These are phyloP conservation scores for Thielaviopsis populi DNA, from an alignment of 2,329 filamentous ascomycete genomes.

Conservation along the genomic window DNA sequence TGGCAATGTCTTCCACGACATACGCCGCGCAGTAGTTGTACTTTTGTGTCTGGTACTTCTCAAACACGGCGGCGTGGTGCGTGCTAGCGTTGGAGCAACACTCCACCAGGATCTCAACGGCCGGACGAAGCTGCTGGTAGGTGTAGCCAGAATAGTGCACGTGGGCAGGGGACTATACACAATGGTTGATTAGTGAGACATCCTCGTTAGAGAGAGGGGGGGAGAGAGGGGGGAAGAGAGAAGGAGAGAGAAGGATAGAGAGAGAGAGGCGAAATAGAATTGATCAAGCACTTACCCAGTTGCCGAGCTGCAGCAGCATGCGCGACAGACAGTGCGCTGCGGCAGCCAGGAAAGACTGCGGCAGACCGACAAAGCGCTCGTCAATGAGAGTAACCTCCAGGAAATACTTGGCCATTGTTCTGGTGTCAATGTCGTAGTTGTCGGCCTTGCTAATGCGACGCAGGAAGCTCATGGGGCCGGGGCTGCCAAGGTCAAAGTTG, in stretches of 20 bases:
- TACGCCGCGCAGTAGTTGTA: constrained; percentile 75
- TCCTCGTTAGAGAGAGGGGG: neutral
- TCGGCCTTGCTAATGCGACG: constrained; percentile 96
- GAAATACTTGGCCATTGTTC: constrained; percentile 95
- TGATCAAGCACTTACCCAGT: constrained; percentile 55
- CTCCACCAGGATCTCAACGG: constrained; percentile 67
- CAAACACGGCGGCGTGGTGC: constrained; percentile 76
- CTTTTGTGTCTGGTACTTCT: constrained; percentile 79
- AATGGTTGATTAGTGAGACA: neutral
- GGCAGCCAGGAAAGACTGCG: constrained; percentile 79
- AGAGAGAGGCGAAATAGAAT: neutral
- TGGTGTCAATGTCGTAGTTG: constrained; percentile 89
- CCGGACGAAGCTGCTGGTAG: constrained; percentile 61
- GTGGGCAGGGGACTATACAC: constrained; percentile 55
- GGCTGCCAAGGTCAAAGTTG: constrained; percentile 89
- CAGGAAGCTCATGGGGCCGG: constrained; percentile 97
- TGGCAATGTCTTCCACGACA: constrained; percentile 58
- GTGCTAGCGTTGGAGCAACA: constrained; percentile 69
- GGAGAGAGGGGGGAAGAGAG: constrained; percentile 7
- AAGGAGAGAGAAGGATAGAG: neutral
- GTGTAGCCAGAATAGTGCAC: constrained; percentile 92
- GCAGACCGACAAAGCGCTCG: constrained; percentile 83
- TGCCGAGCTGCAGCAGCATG: constrained; percentile 75
- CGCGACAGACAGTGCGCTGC: constrained; percentile 86
- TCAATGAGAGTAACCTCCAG: constrained; percentile 96